A percentile compares a stretch with the other conserved stretches of the same genome.
Conservation (phyloP, 306 rosid species). For the Vicia villosa region DNA sequence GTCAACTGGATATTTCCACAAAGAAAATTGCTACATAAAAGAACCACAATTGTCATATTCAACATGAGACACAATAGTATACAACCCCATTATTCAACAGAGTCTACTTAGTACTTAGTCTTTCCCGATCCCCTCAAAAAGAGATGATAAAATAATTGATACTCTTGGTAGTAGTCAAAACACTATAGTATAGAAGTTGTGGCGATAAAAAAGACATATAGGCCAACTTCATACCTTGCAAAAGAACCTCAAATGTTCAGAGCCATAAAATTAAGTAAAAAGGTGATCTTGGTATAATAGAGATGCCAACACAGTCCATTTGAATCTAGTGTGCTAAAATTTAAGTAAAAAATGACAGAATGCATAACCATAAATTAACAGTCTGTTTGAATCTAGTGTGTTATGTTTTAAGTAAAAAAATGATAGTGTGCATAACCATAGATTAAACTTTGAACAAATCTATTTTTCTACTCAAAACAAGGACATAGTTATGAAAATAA, state of each 20-base stretch:
- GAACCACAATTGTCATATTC: not conserved
- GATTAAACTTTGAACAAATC: not conserved
- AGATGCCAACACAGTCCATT: not conserved
- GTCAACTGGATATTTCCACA: conserved; percentile 11
- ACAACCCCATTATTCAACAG: not conserved
- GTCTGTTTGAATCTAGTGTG: not conserved
- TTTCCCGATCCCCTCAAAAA: not conserved
- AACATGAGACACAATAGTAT: conserved; percentile 5
- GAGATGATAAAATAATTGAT: not conserved
- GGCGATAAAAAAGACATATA: not conserved
- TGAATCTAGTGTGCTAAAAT: not conserved
- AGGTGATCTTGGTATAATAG: not conserved
- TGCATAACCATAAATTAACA: not conserved
- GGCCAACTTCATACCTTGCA: not conserved
- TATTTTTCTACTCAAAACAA: not conserved
- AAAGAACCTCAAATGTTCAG: conserved; percentile 17
- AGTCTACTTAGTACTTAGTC: not conserved
- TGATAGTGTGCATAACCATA: not conserved
- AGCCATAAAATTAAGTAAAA: conserved; percentile 8
- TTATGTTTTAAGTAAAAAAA: not conserved
- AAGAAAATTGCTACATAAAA: not conserved
- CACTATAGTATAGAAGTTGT: not conserved
- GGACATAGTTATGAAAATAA: not conserved
- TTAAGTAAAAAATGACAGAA: not conserved
- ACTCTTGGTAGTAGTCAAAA: not conserved